Percentiles rank a stretch among this genome's conserved stretches.
Conservation (phyloP, 2,329 filamentous ascomycete genomes). For the Parastagonospora avenae region DNA sequence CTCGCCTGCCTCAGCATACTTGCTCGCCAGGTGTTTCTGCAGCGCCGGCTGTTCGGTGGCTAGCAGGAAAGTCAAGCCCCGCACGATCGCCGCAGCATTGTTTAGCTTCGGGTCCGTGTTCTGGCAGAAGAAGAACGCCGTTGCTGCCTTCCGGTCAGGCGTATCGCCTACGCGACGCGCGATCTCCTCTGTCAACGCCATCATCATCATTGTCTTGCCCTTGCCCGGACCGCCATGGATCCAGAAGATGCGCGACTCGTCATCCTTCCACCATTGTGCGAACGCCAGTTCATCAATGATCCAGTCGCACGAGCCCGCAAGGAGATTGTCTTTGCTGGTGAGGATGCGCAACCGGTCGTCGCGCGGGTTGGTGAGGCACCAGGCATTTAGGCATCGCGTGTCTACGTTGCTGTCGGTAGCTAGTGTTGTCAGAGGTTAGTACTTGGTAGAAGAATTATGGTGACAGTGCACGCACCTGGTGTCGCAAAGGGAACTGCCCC, state of each 20-base stretch:
- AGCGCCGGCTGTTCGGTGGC: conserved; percentile 1
- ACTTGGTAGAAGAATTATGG: background rate
- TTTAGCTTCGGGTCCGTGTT: background rate
- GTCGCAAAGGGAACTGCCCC: background rate
- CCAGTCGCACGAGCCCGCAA: conserved; percentile 9
- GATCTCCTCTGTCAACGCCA: background rate
- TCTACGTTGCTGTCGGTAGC: conserved; percentile 1
- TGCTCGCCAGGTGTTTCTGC: background rate
- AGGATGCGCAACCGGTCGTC: conserved; percentile 5
- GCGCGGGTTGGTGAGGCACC: conserved; percentile 9
- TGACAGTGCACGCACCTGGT: conserved; percentile 2
- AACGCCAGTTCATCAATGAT: conserved; percentile 6
- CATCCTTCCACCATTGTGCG: conserved; percentile 4
- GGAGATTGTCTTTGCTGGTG: conserved; percentile 2
- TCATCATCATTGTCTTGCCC: conserved; percentile 8
- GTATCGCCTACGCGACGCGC: conserved; percentile 1
- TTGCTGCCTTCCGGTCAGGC: background rate
- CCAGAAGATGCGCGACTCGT: conserved; percentile 1
- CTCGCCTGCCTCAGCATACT: conserved; percentile 2
- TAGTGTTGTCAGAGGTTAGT: conserved; percentile 1
- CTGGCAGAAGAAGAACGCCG: conserved; percentile 50
- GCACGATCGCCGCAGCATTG: conserved; percentile 1
- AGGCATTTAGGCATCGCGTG: conserved; percentile 8
- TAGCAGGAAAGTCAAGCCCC: conserved; percentile 2
- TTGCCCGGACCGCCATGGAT: conserved; percentile 6